These are phyloP conservation scores for Hibiscus trionum DNA, from an alignment of 345 rosid species.

Conservation along the genomic window DNA sequence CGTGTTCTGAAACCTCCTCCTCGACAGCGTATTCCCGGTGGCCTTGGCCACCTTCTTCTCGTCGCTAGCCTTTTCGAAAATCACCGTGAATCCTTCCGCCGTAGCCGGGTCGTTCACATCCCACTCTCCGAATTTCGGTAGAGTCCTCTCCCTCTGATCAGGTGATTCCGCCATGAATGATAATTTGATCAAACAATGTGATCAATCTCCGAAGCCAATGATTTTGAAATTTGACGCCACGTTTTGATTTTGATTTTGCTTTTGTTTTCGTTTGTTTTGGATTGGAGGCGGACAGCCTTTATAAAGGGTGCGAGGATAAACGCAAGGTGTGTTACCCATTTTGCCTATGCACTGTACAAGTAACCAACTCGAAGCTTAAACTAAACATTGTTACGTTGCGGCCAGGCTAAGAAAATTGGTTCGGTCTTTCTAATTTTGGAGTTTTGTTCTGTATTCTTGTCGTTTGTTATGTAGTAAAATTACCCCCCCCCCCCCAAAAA, in stretches of 20 bases:
- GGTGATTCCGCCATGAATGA: conserved; percentile 14
- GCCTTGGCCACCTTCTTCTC: conserved; percentile 30
- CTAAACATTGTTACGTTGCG: background rate
- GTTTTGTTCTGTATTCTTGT: no score
- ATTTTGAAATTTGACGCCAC: background rate
- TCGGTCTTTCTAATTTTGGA: no score
- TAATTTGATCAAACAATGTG: no score
- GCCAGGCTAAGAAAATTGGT: background rate
- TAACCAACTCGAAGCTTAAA: background rate
- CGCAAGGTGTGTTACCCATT: background rate
- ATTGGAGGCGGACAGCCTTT: background rate
- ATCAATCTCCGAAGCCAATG: background rate
- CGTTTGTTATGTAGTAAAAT: no score
- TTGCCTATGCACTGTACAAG: background rate
- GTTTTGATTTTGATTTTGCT: background rate
- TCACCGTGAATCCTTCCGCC: conserved; percentile 37
- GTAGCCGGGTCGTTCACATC: conserved; percentile 43
- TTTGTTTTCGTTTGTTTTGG: background rate
- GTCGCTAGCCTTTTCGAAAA: conserved; percentile 38
- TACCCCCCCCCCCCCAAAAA: no score
- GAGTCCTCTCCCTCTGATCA: conserved; percentile 23
- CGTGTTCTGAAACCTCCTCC: conserved; percentile 20
- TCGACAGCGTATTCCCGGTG: conserved; percentile 18
- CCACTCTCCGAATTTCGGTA: conserved; percentile 42
- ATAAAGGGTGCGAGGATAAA: background rate